A percentile compares a stretch with the other conserved stretches of the same genome.
Conservation (phyloP, 192 early-diverging fungal genomes). For the Mortierella hygrophila region DNA sequence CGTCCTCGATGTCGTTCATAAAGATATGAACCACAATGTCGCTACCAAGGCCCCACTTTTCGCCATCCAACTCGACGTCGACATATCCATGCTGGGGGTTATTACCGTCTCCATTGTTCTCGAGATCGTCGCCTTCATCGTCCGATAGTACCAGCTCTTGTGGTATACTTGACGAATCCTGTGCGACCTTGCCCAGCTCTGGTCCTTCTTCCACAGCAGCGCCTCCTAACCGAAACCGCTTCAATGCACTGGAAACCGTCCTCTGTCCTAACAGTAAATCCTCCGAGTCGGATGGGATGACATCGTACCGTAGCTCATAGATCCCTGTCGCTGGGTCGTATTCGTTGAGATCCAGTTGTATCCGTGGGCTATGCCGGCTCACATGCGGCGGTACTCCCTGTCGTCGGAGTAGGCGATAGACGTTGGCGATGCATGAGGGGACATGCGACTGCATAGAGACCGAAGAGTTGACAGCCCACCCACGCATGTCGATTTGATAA, state of each 20-base stretch:
- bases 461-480: constrained; percentile 57
- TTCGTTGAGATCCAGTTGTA: constrained; percentile 55
- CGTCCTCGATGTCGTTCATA: constrained; percentile 56
- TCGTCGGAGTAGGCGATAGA: constrained; percentile 40
- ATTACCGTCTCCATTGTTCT: constrained; percentile 10
- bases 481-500: constrained; percentile 56
- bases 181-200: constrained; percentile 15
- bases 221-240: constrained; percentile 32
- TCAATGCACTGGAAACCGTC: constrained; percentile 35
- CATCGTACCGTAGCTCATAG: constrained; percentile 57
- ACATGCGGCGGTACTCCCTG: constrained; percentile 55
- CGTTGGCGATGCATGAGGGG: constrained; percentile 53
- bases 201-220: constrained; percentile 12
- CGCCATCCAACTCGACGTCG: constrained; percentile 57
- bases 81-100: constrained; percentile 30
- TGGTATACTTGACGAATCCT: constrained; percentile 24
- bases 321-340: constrained; percentile 53
- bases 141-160: constrained; percentile 45
- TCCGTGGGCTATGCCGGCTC: constrained; percentile 48
- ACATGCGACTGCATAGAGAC: constrained; percentile 57
- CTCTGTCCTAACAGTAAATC: constrained; percentile 23
- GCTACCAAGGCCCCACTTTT: constrained; percentile 49
- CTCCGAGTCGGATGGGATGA: constrained; percentile 41
- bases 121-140: constrained; percentile 40
- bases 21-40: constrained; percentile 55